A percentile compares a stretch with the other conserved stretches of the same genome.
Evolutionary conservation across 768 basidiomycete species (phyloP).

Genomic region (Boletus reticuloceps): DNA sequence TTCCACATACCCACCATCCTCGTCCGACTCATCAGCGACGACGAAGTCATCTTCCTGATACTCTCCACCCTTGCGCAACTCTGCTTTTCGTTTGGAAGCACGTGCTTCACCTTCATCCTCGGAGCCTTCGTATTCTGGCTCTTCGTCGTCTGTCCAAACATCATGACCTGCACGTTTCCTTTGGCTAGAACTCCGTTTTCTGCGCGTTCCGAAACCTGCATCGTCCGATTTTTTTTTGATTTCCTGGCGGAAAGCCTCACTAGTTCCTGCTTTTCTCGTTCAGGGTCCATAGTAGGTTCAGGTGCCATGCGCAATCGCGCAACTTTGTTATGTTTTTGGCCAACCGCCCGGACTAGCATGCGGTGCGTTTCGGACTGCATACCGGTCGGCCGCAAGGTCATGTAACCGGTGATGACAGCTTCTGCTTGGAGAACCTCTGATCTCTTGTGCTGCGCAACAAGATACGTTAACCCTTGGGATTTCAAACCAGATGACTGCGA

Average conservation of each 20-base stretch:
- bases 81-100: conserved; percentile 43
- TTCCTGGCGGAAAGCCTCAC: conserved; percentile 64
- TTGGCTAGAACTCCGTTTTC: conserved; percentile 44
- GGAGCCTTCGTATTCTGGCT: conserved; percentile 51
- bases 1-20: conserved; percentile 45
- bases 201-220: conserved; percentile 46
- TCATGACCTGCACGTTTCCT: conserved; percentile 44
- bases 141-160: conserved; percentile 71
- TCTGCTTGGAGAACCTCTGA: conserved; percentile 86
- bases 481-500: conserved; percentile 40
- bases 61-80: conserved; percentile 56
- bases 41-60: conserved; percentile 87
- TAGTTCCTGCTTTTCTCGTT: conserved; percentile 68
- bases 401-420: conserved; percentile 76
- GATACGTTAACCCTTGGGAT: conserved; percentile 80
- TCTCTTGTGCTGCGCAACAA: conserved; percentile 86
- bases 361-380: conserved; percentile 91
- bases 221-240: conserved; percentile 54
- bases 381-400: conserved; percentile 81
- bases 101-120: conserved; percentile 58
- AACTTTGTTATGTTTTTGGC: conserved; percentile 80
- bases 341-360: conserved; percentile 83
- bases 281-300: conserved; percentile 75
- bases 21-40: conserved; percentile 74
- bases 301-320: conserved; percentile 76